These are phyloP conservation scores for Sporothrix inflata DNA, from an alignment of 2,329 filamentous ascomycete genomes.

Conservation along the genomic window DNA sequence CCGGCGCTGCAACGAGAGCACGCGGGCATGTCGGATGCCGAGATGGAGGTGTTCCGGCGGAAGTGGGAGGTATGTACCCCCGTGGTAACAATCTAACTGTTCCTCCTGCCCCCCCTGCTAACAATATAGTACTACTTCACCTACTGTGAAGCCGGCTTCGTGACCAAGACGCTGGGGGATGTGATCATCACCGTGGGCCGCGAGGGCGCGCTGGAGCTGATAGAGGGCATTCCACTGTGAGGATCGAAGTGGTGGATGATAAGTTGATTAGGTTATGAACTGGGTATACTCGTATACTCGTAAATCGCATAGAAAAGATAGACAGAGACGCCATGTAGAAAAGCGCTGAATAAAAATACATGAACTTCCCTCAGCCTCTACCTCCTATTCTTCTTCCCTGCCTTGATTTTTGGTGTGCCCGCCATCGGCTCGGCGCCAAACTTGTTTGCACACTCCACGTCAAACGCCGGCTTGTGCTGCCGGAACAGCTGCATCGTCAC, in stretches of 20 bases:
- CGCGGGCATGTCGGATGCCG: constrained; percentile 60
- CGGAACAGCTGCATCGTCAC: constrained; percentile 89
- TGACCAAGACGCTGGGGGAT: constrained; percentile 72
- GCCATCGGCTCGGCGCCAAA: constrained; percentile 50
- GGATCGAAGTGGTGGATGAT: background rate
- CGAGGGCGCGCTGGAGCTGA: constrained; percentile 67
- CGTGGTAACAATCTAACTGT: background rate
- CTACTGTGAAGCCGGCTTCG: constrained; percentile 75
- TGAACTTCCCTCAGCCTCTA: background rate
- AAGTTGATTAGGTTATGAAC: background rate
- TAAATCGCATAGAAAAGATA: background rate
- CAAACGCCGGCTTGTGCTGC: constrained; percentile 81
- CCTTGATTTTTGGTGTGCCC: constrained; percentile 47
- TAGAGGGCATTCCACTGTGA: constrained; percentile 67
- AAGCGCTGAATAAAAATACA: background rate
- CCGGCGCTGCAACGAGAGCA: constrained; percentile 64
- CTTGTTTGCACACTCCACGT: constrained; percentile 73
- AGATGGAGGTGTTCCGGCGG: constrained; percentile 67
- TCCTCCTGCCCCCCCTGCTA: background rate
- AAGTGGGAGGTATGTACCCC: constrained; percentile 68
- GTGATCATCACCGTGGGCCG: constrained; percentile 71
- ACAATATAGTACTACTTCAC: constrained; percentile 67
- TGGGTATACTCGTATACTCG: background rate
- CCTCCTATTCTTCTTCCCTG: constrained; percentile 44
- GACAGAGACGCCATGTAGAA: background rate